phyloP scores from a whole-genome alignment of 2,329 filamentous ascomycete genomes.

The Thermothelomyces thermophilus region DNA sequence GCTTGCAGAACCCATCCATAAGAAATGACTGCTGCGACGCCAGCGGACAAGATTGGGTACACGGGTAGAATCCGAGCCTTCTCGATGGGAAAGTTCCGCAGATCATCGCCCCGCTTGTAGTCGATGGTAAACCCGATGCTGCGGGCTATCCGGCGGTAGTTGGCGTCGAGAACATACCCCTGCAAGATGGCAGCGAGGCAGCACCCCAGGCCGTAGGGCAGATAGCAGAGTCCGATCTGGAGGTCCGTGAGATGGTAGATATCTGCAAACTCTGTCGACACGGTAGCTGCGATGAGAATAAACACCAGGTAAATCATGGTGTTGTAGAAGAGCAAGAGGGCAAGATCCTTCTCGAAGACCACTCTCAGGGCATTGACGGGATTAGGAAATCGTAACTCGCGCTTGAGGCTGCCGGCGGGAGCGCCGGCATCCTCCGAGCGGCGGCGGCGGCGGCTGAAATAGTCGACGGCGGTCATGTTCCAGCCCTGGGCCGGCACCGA shows the following conservation, averaged over 20 bases:
- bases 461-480: constrained; percentile 52
- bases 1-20: constrained; percentile 53
- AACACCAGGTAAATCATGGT: constrained; percentile 51
- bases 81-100: constrained; percentile 49
- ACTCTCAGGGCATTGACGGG: constrained; percentile 49
- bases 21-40: constrained; percentile 45
- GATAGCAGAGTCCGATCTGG: constrained; percentile 47
- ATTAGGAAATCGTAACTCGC: constrained; percentile 48
- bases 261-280: constrained; percentile 44
- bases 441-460: constrained; percentile 34
- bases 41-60: constrained; percentile 48
- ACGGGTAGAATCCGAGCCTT: constrained; percentile 48
- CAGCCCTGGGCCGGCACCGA: constrained; percentile 50
- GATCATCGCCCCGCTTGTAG: constrained; percentile 48
- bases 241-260: constrained; percentile 48
- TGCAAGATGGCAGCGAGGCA: constrained; percentile 44
- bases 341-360: constrained; percentile 52
- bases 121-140: constrained; percentile 55
- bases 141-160: constrained; percentile 62
- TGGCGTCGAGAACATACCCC: constrained; percentile 57
- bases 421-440: constrained; percentile 16
- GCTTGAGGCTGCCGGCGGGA: constrained; percentile 25
- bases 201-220: constrained; percentile 48
- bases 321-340: constrained; percentile 46
- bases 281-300: constrained; percentile 46